These are phyloP conservation scores for Epicoccum nigrum DNA, from an alignment of 2,329 filamentous ascomycete species.

Conservation along the genomic window DNA sequence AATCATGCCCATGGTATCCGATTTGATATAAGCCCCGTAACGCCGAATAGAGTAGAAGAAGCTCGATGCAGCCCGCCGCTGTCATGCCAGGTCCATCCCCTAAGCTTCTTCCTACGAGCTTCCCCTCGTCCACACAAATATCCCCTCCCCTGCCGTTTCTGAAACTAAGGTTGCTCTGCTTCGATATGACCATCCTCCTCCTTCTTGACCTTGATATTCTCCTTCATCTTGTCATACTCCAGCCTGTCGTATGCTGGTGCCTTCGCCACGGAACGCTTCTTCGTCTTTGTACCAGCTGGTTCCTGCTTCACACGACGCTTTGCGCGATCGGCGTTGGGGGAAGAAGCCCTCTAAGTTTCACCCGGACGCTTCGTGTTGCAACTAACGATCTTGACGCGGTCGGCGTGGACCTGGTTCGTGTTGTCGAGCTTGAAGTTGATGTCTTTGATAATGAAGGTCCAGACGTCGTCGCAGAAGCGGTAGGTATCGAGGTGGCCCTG, in stretches of 20 bases:
- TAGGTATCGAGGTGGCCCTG: conserved; percentile 97
- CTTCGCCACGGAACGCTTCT: no score
- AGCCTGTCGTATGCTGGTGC: no score
- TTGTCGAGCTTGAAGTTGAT: conserved; percentile 98
- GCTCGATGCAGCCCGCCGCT: not conserved
- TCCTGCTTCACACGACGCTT: no score
- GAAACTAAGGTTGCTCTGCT: no score
- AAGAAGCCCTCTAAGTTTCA: conserved; percentile 54
- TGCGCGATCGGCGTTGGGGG: no score
- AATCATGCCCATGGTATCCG: conserved; percentile 30
- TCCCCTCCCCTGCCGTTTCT: no score
- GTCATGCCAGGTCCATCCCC: not conserved
- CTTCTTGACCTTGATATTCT: no score
- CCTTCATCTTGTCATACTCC: no score
- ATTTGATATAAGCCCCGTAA: conserved; percentile 18
- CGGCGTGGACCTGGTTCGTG: conserved; percentile 74
- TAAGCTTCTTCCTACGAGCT: no score
- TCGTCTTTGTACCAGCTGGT: no score
- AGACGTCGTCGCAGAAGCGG: conserved; percentile 99
- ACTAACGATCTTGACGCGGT: conserved; percentile 98
- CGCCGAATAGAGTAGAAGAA: conserved; percentile 15
- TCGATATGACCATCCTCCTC: no score
- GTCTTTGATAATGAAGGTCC: conserved; percentile 99
- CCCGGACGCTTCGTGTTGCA: conserved; percentile 88
- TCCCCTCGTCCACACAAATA: no score